Conservation (phyloP, 768 basidiomycete species). For the Phlegmacium glaucopus region DNA sequence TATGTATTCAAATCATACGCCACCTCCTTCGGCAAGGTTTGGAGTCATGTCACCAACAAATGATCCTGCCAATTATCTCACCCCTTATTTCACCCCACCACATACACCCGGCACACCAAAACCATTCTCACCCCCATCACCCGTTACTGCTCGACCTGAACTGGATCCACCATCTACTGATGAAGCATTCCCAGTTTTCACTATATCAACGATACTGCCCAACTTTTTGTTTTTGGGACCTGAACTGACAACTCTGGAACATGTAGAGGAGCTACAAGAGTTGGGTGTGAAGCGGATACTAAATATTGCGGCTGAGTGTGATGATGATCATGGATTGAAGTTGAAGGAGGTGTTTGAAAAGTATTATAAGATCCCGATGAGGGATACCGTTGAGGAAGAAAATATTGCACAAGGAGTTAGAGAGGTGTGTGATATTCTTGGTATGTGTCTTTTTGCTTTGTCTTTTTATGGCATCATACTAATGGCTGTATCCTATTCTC, state of each 20-base stretch:
- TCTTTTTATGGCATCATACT: not conserved
- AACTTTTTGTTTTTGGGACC: constrained; percentile 90
- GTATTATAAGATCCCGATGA: constrained; percentile 87
- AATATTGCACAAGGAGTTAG: constrained; percentile 77
- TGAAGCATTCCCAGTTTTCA: constrained; percentile 63
- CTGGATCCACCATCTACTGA: constrained; percentile 56
- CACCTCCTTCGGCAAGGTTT: constrained; percentile 44
- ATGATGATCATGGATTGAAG: constrained; percentile 72
- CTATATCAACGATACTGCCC: constrained; percentile 89
- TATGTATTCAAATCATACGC: constrained; percentile 53
- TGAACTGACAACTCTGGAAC: constrained; percentile 70
- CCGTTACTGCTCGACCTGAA: constrained; percentile 63
- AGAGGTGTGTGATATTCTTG: constrained; percentile 83
- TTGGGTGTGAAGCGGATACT: constrained; percentile 85
- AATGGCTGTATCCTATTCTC: not conserved
- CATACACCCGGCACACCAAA: constrained; percentile 51
- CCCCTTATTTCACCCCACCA: constrained; percentile 52
- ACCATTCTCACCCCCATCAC: constrained; percentile 47
- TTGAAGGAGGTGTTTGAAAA: constrained; percentile 72
- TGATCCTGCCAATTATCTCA: constrained; percentile 37
- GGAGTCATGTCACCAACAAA: constrained; percentile 33
- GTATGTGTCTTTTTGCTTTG: constrained; percentile 42
- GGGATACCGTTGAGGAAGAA: constrained; percentile 94
- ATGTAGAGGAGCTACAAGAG: constrained; percentile 68
- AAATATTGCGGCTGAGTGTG: constrained; percentile 90